phyloP scores from a whole-genome alignment of 192 early-diverging fungal species.

The Coemansia sp. region DNA sequence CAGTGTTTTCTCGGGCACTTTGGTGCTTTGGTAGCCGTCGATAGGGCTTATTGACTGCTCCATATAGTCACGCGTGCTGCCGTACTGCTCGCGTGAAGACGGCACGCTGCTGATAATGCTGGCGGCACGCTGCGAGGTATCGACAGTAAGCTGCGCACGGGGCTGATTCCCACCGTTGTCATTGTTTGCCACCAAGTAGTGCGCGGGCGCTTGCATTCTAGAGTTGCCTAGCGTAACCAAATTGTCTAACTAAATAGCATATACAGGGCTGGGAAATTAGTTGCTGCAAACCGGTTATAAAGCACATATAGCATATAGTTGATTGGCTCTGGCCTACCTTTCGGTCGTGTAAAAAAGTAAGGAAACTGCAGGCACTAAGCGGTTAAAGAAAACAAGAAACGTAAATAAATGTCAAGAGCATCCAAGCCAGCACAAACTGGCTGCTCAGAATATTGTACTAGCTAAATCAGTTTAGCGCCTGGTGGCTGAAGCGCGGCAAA shows the following conservation, averaged over 20 bases:
- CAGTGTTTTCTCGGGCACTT: slow-evolving; percentile 13
- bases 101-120: slow-evolving; percentile 19
- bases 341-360: not conserved
- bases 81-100: slow-evolving; percentile 39
- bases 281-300: not conserved
- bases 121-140: slow-evolving; percentile 9
- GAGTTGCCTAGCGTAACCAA: not conserved
- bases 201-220: slow-evolving; percentile 1
- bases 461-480: not conserved
- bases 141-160: slow-evolving; percentile 4
- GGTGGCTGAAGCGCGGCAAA: not conserved
- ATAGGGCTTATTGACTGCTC: slow-evolving; percentile 48
- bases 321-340: not conserved
- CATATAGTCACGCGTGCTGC: slow-evolving; percentile 53
- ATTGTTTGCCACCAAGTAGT: not conserved
- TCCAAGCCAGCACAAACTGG: not conserved
- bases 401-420: not conserved
- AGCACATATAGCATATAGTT: not conserved
- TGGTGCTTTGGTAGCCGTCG: slow-evolving; percentile 18
- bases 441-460: not conserved
- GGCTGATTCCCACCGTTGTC: not conserved
- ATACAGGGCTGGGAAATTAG: not conserved
- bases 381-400: not conserved
- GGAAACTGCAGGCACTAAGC: not conserved
- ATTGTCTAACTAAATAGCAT: not conserved